Conservation (phyloP, 108 stramenopile genomes). For the Ochromonas danica region DNA sequence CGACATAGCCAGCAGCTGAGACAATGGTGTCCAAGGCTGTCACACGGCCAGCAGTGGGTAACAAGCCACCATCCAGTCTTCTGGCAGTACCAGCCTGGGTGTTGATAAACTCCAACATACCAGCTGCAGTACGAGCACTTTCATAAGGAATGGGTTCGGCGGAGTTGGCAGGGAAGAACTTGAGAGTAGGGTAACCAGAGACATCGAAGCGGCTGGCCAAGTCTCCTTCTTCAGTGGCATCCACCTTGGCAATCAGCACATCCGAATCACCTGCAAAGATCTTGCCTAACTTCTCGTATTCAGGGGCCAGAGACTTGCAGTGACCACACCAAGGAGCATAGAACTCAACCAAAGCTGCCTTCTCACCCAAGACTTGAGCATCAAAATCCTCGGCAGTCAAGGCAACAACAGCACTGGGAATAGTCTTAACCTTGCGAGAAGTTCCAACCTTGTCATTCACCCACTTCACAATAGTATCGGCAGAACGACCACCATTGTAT, state of each 20-base stretch:
- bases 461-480: constrained; percentile 41
- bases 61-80: constrained; percentile 22
- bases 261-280: constrained; percentile 38
- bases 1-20: background rate
- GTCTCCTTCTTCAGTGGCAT: constrained; percentile 41
- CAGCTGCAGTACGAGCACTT: constrained; percentile 24
- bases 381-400: constrained; percentile 33
- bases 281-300: constrained; percentile 45
- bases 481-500: constrained; percentile 45
- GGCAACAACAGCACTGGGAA: constrained; percentile 20
- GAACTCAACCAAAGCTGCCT: constrained; percentile 39
- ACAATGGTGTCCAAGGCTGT: constrained; percentile 23
- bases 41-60: constrained; percentile 36
- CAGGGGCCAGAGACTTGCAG: constrained; percentile 58
- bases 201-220: constrained; percentile 48
- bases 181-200: constrained; percentile 59
- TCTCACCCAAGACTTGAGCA: background rate
- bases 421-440: constrained; percentile 25
- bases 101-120: constrained; percentile 43
- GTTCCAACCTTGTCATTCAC: constrained; percentile 45
- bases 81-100: constrained; percentile 31
- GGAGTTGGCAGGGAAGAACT: constrained; percentile 49
- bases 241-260: constrained; percentile 50
- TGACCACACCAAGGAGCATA: constrained; percentile 41
- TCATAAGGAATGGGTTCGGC: constrained; percentile 42